Evolutionary conservation across 805 yeast genomes (phyloP).

Genomic region (Pachysolen tannophilus): DNA sequence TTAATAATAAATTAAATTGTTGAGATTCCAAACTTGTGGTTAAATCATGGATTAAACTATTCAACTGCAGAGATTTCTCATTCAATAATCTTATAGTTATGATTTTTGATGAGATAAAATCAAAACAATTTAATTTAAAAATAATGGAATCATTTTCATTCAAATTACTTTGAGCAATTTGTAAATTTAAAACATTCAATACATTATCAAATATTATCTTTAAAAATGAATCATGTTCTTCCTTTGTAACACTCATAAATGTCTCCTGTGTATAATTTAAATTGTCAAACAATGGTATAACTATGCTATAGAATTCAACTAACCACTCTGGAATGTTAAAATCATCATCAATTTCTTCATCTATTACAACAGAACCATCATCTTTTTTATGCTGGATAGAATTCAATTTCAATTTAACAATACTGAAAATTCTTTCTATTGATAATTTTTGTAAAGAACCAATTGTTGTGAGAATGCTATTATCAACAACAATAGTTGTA

Average conservation of each 20-base stretch:
- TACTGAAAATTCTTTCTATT: constrained; percentile 30
- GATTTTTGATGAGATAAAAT: constrained; percentile 46
- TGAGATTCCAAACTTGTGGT: constrained; percentile 32
- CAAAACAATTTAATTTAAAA: constrained; percentile 51
- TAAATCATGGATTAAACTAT: constrained; percentile 24
- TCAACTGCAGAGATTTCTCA: constrained; percentile 27
- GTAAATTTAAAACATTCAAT: constrained; percentile 28
- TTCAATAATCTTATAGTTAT: constrained; percentile 35
- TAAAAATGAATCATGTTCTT: constrained; percentile 28
- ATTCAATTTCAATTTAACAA: constrained; percentile 28
- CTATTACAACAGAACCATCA: constrained; percentile 14
- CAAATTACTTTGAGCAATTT: constrained; percentile 20
- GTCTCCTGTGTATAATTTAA: constrained; percentile 23
- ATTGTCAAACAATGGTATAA: constrained; percentile 48
- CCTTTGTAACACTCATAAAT: constrained; percentile 32
- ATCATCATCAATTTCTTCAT: constrained; percentile 38
- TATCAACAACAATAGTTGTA: constrained; percentile 6
- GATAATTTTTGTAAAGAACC: constrained; percentile 24
- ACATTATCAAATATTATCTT: constrained; percentile 39
- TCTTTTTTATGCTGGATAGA: constrained; percentile 16
- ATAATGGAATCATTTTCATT: constrained; percentile 27
- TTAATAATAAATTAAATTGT: constrained; percentile 41
- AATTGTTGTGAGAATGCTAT: constrained; percentile 20
- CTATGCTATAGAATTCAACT: constrained; percentile 51
- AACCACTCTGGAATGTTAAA: constrained; percentile 83